These are phyloP conservation scores for Quillaja saponaria DNA, from an alignment of 306 rosid genomes.

Conservation along the genomic window DNA sequence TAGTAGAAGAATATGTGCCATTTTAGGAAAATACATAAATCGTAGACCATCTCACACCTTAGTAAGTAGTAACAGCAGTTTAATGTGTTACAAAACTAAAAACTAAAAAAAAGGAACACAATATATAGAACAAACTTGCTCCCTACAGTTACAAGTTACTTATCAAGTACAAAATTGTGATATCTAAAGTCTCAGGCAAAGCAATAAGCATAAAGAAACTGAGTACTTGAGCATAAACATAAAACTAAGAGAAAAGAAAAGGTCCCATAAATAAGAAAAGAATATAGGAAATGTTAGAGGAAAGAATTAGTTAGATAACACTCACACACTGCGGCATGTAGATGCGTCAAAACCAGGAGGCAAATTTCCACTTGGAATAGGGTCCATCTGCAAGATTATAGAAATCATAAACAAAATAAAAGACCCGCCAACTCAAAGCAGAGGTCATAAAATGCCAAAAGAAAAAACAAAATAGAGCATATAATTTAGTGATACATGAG, in stretches of 20 bases:
- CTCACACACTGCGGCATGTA: conserved; percentile 64
- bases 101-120: conserved; percentile 7
- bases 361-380: conserved; percentile 62
- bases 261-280: not conserved
- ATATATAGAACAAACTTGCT: conserved; percentile 12
- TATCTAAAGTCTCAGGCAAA: not conserved
- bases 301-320: conserved; percentile 25
- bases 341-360: conserved; percentile 65
- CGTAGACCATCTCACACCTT: conserved; percentile 16
- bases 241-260: not conserved
- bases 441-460: conserved; percentile 20
- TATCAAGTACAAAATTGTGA: conserved; percentile 1
- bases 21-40: conserved; percentile 7
- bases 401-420: conserved; percentile 21
- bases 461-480: not conserved
- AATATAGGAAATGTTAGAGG: not conserved
- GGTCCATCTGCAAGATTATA: conserved; percentile 53
- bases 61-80: conserved; percentile 18
- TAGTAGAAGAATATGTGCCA: conserved; percentile 8
- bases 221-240: not conserved
- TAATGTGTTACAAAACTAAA: conserved; percentile 13
- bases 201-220: not conserved
- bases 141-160: not conserved
- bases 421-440: conserved; percentile 10
- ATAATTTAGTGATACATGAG: too few relatives aligned